Evolutionary conservation across 1,284 basidiomycete species (phyloP), one percentile per base, ranked within the genome.

Genomic region (Trametes hirsuta): DNA sequence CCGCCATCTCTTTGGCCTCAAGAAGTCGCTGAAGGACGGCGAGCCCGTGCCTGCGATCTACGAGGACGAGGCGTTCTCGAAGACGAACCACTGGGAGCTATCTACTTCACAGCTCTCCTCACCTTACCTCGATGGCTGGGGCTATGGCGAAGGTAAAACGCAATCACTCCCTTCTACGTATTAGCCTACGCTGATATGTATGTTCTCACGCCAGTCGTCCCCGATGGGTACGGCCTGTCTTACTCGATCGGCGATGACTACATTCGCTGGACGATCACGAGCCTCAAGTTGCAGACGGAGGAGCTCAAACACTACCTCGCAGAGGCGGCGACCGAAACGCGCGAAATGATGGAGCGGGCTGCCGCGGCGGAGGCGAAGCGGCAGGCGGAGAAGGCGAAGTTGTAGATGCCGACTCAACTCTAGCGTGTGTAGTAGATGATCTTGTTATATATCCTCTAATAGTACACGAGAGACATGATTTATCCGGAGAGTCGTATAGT

Each of bases 201-300:
- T 47, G 49, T 59, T n/a, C 22, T 63, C 30, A 8, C 8, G 30
- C 1, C 63, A 90, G 94, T 97, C 46, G 93, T 95, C 0, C 84
- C 89, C 6, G 94, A 98, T 68, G 97, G 97, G 14, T 99, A 94
- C 71, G 97, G 97, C 10, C 78, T 98, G 41, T 89, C 94, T 39
- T 99, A 99, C 76, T 85, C 93, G 2, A 97, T 99, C 72, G 94
- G 91, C 56, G 89, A 94, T 65, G 77, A 90, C 61, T 89, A 91
- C 68, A 86, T 99, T 63, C 88, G 94, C 58, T 98, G 97, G 91
- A 95, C 94, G 47, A 90, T 98, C 68, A 98, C 95, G 54, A 91
- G 89, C 58, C 75, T 88, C 72, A 93, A 90, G 75, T 75, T 81
- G 58, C 79, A 85, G 36, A 85, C 87, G 34, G 85, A 81, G 9